Evolutionary conservation across 805 yeast genomes (phyloP).

Genomic region (Metschnikowia gelsemii): DNA sequence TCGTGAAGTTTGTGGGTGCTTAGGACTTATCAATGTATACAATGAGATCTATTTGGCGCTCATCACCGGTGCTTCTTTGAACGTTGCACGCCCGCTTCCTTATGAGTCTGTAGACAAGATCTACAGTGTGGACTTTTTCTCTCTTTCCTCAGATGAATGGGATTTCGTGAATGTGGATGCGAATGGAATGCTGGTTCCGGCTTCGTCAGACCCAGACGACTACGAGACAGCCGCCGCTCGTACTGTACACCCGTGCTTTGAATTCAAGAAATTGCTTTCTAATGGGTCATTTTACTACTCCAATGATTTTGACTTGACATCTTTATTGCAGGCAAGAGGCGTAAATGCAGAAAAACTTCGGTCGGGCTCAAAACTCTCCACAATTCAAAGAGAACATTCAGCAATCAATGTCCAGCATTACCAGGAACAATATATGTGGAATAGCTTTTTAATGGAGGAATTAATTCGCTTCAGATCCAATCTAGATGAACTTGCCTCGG

Average conservation of each 20-base stretch:
- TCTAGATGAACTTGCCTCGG: slow-evolving; percentile 58
- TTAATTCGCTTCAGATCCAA: slow-evolving; percentile 71
- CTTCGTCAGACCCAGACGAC: slow-evolving; percentile 35
- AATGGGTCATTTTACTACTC: slow-evolving; percentile 93
- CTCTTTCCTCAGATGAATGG: slow-evolving; percentile 71
- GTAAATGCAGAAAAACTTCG: slow-evolving; percentile 32
- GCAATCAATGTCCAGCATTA: slow-evolving; percentile 39
- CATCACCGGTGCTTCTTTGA: slow-evolving; percentile 64
- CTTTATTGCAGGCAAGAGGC: slow-evolving; percentile 78
- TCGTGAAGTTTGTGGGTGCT: slow-evolving; percentile 57
- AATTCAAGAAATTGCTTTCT: slow-evolving; percentile 69
- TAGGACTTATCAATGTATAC: slow-evolving; percentile 76
- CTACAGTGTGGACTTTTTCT: slow-evolving; percentile 81
- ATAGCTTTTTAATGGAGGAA: slow-evolving; percentile 83
- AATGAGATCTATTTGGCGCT: slow-evolving; percentile 71
- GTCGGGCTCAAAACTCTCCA: slow-evolving; percentile 4
- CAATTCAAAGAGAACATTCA: slow-evolving; percentile 4
- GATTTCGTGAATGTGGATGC: slow-evolving; percentile 71
- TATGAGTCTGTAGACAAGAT: slow-evolving; percentile 80
- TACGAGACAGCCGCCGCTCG: slow-evolving; percentile 24
- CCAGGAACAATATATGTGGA: slow-evolving; percentile 95
- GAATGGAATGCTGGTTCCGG: slow-evolving; percentile 60
- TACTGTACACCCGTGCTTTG: slow-evolving; percentile 73
- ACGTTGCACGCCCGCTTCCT: slow-evolving; percentile 80
- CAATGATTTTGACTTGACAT: slow-evolving; percentile 87